phyloP scores from a whole-genome alignment of 1,139 yeast genomes.

The Magnusiomyces tetraspermus region DNA sequence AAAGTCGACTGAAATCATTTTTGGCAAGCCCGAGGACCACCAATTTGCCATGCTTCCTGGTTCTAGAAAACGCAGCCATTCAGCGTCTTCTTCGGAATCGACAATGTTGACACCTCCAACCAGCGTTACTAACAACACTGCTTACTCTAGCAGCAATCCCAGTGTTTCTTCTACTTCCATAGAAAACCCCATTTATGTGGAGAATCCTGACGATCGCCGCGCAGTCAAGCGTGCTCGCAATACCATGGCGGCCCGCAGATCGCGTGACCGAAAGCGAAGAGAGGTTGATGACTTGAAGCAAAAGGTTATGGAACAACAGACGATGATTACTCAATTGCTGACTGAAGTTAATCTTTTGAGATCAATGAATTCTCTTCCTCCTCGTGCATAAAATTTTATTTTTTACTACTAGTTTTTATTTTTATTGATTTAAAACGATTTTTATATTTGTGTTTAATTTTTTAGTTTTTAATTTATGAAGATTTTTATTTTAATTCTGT shows the following conservation, averaged over 20 bases:
- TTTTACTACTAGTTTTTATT: neutral
- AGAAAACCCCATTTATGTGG: slow-evolving; percentile 50
- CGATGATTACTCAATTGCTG: slow-evolving; percentile 8
- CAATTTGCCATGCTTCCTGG: too few relatives aligned
- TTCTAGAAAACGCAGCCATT: neutral
- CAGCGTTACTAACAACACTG: neutral
- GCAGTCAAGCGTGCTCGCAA: slow-evolving; percentile 83
- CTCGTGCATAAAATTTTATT: neutral
- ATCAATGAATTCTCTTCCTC: neutral
- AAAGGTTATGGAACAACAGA: slow-evolving; percentile 52
- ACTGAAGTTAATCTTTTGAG: slow-evolving; percentile 16
- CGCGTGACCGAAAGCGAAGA: slow-evolving; percentile 87
- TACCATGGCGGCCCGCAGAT: slow-evolving; percentile 95
- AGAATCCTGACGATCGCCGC: slow-evolving; percentile 50
- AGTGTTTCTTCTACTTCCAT: neutral
- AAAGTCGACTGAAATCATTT: slow-evolving; percentile 18
- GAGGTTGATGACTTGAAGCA: slow-evolving; percentile 76
- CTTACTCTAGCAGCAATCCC: too few relatives aligned
- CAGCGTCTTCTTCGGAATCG: slow-evolving; percentile 1
- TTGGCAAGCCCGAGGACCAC: slow-evolving; percentile 3
- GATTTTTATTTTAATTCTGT: neutral
- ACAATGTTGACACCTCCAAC: neutral
- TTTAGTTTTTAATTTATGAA: neutral
- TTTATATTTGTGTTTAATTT: neutral
- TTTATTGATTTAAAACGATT: neutral